Conservation (phyloP, 768 basidiomycete genomes). For the Lepiota brunneoincarnata region DNA sequence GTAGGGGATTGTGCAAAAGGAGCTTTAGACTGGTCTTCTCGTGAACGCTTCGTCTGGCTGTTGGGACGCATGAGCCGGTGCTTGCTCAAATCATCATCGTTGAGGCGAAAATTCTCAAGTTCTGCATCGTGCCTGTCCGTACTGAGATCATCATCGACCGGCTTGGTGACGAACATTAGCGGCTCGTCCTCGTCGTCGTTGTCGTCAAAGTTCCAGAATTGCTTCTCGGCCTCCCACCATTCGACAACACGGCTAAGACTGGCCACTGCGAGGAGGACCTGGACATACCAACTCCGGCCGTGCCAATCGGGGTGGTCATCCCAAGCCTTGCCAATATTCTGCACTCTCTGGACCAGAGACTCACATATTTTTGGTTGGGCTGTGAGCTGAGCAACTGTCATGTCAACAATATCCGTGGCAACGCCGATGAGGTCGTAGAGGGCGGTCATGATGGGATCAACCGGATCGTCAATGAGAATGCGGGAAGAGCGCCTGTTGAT, state of each 20-base stretch:
- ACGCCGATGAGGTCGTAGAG: slow-evolving; percentile 91
- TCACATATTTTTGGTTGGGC: slow-evolving; percentile 83
- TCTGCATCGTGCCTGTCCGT: slow-evolving; percentile 39
- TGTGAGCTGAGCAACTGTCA: slow-evolving; percentile 82
- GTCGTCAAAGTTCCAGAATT: slow-evolving; percentile 99
- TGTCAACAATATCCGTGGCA: slow-evolving; percentile 92
- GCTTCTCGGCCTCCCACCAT: slow-evolving; percentile 99
- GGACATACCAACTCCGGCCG: slow-evolving; percentile 97
- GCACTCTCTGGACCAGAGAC: slow-evolving; percentile 85
- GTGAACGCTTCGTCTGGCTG: slow-evolving; percentile 48
- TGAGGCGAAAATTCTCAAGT: slow-evolving; percentile 43
- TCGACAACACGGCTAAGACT: slow-evolving; percentile 95
- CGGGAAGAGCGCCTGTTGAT: slow-evolving; percentile 76
- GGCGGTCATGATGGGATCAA: slow-evolving; percentile 86
- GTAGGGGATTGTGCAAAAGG: slow-evolving; percentile 32
- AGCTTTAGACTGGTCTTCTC: slow-evolving; percentile 58
- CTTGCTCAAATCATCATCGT: slow-evolving; percentile 51
- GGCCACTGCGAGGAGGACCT: slow-evolving; percentile 92
- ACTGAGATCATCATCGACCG: slow-evolving; percentile 56
- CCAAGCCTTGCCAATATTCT: slow-evolving; percentile 92
- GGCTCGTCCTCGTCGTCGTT: slow-evolving; percentile 90
- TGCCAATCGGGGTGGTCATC: slow-evolving; percentile 98
- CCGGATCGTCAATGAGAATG: slow-evolving; percentile 79
- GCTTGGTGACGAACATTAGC: slow-evolving; percentile 90
- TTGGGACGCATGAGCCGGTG: slow-evolving; percentile 47